Evolutionary conservation across 345 rosid species (phyloP).

Genomic region (Eucalyptus dawsonii): DNA sequence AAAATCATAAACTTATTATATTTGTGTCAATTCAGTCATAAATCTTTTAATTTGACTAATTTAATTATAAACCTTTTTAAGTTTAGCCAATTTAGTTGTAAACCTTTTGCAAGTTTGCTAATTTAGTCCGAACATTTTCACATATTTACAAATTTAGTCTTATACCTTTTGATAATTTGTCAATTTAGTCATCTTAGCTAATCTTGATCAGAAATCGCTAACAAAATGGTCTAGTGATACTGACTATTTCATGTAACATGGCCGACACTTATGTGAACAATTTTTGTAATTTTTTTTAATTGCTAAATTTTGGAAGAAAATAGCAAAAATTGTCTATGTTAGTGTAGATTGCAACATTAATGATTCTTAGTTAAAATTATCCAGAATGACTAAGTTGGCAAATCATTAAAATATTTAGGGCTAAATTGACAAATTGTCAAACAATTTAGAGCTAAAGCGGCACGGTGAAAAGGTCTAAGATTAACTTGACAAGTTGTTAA

Average conservation of each 20-base stretch:
- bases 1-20: background rate
- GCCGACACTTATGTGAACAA: rapidly evolving
- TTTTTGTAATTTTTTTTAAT: rapidly evolving
- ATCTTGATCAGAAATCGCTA: too few species aligned
- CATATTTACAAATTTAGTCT: rapidly evolving
- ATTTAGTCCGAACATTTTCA: too few species aligned
- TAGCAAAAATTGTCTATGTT: too few species aligned
- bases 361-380: too few species aligned
- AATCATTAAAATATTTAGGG: rapidly evolving
- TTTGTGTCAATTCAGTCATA: rapidly evolving
- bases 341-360: rapidly evolving
- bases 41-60: too few species aligned
- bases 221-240: rapidly evolving
- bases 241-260: rapidly evolving
- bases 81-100: rapidly evolving
- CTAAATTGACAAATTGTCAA: too few species aligned
- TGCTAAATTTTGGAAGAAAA: too few species aligned
- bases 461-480: rapidly evolving
- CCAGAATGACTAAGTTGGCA: rapidly evolving
- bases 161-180: too few species aligned
- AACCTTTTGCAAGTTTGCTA: rapidly evolving
- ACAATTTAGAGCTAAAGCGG: rapidly evolving
- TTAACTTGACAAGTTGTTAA: too few species aligned
- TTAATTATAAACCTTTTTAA: too few species aligned
- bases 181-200: too few species aligned